Conservation (phyloP, 345 rosid species). For the Sonneratia alba region DNA sequence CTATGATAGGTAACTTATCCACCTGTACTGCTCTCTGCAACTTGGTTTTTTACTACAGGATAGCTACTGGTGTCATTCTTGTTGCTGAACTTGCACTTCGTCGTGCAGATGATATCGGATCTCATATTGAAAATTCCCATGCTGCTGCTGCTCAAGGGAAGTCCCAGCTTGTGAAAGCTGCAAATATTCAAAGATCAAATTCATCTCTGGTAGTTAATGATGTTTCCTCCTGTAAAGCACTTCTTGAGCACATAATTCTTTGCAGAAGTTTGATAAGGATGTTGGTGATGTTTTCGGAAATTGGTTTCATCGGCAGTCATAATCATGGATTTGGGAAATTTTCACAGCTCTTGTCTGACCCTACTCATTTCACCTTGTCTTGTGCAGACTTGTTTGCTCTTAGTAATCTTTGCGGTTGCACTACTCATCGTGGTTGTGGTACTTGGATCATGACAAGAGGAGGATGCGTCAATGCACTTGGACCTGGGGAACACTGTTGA, state of each 20-base stretch:
- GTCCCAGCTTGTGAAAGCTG: slow-evolving; percentile 73
- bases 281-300: background rate
- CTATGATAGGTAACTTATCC: slow-evolving; percentile 12
- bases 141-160: slow-evolving; percentile 67
- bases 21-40: background rate
- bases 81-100: background rate
- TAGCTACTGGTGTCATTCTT: background rate
- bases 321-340: background rate
- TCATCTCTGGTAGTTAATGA: slow-evolving; percentile 67
- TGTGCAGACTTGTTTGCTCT: slow-evolving; percentile 68
- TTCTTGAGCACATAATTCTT: background rate
- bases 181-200: slow-evolving; percentile 71
- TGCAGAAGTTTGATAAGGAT: background rate
- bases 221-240: background rate
- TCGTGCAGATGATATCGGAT: slow-evolving; percentile 71
- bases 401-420: slow-evolving; percentile 78
- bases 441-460: slow-evolving; percentile 40
- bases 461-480: background rate
- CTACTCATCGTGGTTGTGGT: slow-evolving; percentile 70
- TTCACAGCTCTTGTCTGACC: background rate
- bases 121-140: slow-evolving; percentile 58
- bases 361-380: background rate
- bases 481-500: background rate
- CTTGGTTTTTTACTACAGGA: background rate
- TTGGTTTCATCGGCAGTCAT: background rate